Evolutionary conservation across 192 early-diverging fungal species (phyloP).

Genomic region (Geosiphon pyriformis): DNA sequence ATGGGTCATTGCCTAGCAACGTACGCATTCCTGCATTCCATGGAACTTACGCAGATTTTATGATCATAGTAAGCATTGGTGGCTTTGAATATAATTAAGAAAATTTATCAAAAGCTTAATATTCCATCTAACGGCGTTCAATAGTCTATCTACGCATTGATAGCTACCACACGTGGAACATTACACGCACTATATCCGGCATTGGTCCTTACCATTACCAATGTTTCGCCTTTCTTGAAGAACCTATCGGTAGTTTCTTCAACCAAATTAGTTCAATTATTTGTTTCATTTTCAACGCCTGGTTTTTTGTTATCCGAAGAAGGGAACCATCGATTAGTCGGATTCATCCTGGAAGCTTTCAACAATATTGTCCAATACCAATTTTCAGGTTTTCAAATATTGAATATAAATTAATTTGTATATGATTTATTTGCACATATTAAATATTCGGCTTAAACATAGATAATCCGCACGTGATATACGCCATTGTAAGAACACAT

Average conservation of each 20-base stretch:
- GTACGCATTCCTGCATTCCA: slow-evolving; percentile 57
- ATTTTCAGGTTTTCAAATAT: slow-evolving; percentile 57
- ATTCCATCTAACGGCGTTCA: neutral
- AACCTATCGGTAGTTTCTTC: slow-evolving; percentile 64
- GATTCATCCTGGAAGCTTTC: slow-evolving; percentile 74
- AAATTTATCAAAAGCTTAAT: neutral
- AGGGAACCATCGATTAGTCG: slow-evolving; percentile 65
- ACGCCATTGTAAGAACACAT: slow-evolving; percentile 72
- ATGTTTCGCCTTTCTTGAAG: slow-evolving; percentile 78
- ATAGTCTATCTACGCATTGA: slow-evolving; percentile 69
- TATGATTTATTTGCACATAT: neutral
- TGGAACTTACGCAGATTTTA: slow-evolving; percentile 73
- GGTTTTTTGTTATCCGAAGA: slow-evolving; percentile 77
- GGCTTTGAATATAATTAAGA: neutral
- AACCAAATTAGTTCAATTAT: slow-evolving; percentile 69
- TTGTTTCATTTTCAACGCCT: slow-evolving; percentile 70
- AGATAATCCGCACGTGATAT: slow-evolving; percentile 78
- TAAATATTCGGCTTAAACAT: no score
- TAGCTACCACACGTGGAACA: slow-evolving; percentile 65
- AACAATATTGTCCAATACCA: slow-evolving; percentile 86
- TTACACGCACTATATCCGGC: slow-evolving; percentile 70
- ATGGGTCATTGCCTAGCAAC: slow-evolving; percentile 50
- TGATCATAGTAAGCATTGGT: slow-evolving; percentile 60
- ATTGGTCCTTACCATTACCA: slow-evolving; percentile 71
- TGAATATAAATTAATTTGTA: neutral